Evolutionary conservation across 1,139 yeast genomes (phyloP).

Genomic region (Fermentozyma sake): DNA sequence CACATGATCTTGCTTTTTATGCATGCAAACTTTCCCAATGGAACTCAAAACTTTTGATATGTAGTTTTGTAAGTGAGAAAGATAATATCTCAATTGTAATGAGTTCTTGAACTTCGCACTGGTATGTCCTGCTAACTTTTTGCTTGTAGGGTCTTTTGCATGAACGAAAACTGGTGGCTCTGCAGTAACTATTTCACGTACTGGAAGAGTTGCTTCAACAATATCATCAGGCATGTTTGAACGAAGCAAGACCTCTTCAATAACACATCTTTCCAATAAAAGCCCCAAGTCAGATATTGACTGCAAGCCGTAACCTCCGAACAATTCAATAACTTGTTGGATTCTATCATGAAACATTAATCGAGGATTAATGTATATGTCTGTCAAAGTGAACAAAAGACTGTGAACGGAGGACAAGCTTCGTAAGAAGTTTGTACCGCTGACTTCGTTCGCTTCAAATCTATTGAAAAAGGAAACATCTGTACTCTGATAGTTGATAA

Average conservation of each 20-base stretch:
- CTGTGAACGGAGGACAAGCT: constrained; percentile 31
- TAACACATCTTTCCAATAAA: constrained; percentile 44
- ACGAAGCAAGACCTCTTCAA: constrained; percentile 56
- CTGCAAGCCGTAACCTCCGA: constrained; percentile 22
- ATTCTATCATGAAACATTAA: constrained; percentile 47
- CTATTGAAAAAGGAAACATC: constrained; percentile 22
- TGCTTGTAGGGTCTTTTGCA: constrained; percentile 25
- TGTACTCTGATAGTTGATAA: constrained; percentile 8
- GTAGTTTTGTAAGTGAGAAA: constrained; percentile 48
- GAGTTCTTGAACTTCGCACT: constrained; percentile 60
- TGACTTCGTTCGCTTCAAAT: constrained; percentile 21
- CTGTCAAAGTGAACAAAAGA: constrained; percentile 44
- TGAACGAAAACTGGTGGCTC: constrained; percentile 34
- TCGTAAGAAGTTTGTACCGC: constrained; percentile 30
- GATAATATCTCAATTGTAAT: constrained; percentile 48
- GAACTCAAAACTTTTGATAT: constrained; percentile 37
- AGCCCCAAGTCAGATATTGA: constrained; percentile 29
- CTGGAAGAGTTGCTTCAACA: constrained; percentile 39
- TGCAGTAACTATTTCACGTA: constrained; percentile 21
- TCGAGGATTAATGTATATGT: constrained; percentile 51
- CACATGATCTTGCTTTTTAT: constrained; percentile 40
- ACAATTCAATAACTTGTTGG: constrained; percentile 40
- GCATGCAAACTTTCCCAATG: constrained; percentile 39
- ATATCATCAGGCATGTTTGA: constrained; percentile 43
- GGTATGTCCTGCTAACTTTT: constrained; percentile 28